Evolutionary conservation across 345 rosid genomes (phyloP), one percentile per base, ranked within the genome.

Genomic region (Eucalyptus decipiens): DNA sequence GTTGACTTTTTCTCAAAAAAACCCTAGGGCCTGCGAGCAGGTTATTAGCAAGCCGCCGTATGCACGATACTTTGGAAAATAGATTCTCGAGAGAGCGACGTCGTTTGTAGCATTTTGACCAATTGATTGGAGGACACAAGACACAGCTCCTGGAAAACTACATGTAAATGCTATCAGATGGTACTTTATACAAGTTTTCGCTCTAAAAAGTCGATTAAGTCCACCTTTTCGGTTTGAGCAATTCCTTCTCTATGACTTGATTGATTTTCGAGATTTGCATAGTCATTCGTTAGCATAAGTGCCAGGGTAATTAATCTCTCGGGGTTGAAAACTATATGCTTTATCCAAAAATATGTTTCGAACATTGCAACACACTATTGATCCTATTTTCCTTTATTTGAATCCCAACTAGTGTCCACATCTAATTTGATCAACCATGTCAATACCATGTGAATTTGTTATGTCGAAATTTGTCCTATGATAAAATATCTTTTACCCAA

Each of bases 391-490:
- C 81, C 43, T 69, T 69, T 69, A 18, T 67, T 32, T 11, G 11
- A 67, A 67, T 67, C 80, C 47, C 24, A 9, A 34, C 24, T 34
- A 9, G 13, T 69, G 80, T 69, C 80, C 21, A 32, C 43, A 34
- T 69, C 24, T 69, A 34, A 69, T 69, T 69, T 69, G 24, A 23
- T 34, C 80, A 34, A 17, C 80, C 80, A 34, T 34, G 42, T n/a
- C 76, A 65, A n/a, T 24, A 56, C 28, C 62, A 56, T 10, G 28
- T 56, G 62, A 9, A 56, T 56, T 56, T 56, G 62, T 56, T 56
- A 52, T 24, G 6, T 24, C 0, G 3, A 24, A 56, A 56, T 56
- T 56, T 56, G 6, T 56, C 30, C 3, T 52, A 0, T 52, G 58
- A 56, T 24, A 56, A 56, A 24, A 56, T 56, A 56, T 23, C 62